These are phyloP conservation scores for Gorgonomyces haynaldii DNA, from an alignment of 192 early-diverging fungal genomes.

Conservation along the genomic window DNA sequence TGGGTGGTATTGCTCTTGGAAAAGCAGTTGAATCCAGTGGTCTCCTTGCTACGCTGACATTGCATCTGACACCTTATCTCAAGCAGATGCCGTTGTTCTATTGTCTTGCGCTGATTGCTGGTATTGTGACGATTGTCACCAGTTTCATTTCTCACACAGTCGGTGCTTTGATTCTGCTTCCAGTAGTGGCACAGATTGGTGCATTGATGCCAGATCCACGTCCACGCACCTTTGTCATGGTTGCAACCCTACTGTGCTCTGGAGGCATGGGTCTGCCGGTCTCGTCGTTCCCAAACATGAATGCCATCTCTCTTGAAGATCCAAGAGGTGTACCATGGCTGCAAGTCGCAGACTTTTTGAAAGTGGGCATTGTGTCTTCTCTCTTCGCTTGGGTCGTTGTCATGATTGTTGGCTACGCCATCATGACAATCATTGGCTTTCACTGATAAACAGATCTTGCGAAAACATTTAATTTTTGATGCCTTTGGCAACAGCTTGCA, in stretches of 20 bases:
- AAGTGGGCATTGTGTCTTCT: constrained; percentile 62
- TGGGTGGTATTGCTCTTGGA: constrained; percentile 93
- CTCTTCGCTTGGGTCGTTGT: constrained; percentile 59
- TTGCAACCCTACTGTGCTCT: constrained; percentile 70
- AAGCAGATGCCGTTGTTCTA: constrained; percentile 55
- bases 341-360: constrained; percentile 70
- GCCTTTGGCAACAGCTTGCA: no score
- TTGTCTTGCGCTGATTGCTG: constrained; percentile 64
- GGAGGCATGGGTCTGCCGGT: constrained; percentile 88
- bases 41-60: constrained; percentile 66
- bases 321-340: constrained; percentile 75
- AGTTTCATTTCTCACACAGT: constrained; percentile 96
- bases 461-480: no score
- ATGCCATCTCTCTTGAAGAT: constrained; percentile 86
- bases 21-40: constrained; percentile 83
- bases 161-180: constrained; percentile 88
- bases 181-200: constrained; percentile 86
- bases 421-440: constrained; percentile 43
- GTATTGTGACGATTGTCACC: constrained; percentile 69
- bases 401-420: constrained; percentile 62
- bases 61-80: constrained; percentile 51
- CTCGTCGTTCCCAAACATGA: constrained; percentile 95
- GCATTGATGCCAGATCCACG: constrained; percentile 62
- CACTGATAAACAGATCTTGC: no score
- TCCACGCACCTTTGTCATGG: constrained; percentile 72